These are phyloP conservation scores for Pythium rhizo-oryzae DNA, from an alignment of 352 stramenopile genomes.

Conservation along the genomic window DNA sequence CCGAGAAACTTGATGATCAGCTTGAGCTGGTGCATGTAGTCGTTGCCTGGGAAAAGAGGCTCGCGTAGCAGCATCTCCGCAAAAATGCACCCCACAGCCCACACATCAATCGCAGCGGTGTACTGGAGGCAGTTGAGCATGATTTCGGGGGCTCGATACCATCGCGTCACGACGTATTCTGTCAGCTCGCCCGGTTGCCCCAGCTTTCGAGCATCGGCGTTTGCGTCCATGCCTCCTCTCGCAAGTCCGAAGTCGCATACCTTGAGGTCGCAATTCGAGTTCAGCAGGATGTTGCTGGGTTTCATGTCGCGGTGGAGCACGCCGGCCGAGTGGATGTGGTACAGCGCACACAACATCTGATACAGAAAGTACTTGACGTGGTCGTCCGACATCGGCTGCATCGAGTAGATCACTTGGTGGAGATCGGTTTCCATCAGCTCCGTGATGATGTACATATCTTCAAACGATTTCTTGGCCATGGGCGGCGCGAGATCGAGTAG, in stretches of 20 bases:
- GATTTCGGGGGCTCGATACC: constrained; percentile 66
- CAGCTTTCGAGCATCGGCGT: constrained; percentile 75
- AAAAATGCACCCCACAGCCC: constrained; percentile 99
- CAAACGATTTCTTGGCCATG: constrained; percentile 83
- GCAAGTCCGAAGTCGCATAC: constrained; percentile 91
- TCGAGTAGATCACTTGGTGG: constrained; percentile 89
- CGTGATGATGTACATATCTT: constrained; percentile 91
- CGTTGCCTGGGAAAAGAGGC: constrained; percentile 95
- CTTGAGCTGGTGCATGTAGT: constrained; percentile 95
- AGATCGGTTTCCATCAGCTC: constrained; percentile 91
- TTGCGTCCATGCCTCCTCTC: constrained; percentile 87
- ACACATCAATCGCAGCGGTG: constrained; percentile 89
- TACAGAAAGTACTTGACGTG: constrained; percentile 91
- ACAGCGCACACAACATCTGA: constrained; percentile 91
- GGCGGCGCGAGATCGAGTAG: constrained; percentile 76
- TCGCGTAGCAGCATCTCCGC: constrained; percentile 98
- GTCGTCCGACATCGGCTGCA: constrained; percentile 80
- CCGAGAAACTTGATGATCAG: constrained; percentile 97
- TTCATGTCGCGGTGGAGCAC: constrained; percentile 97
- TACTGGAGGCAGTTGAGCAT: constrained; percentile 88
- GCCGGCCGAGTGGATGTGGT: constrained; percentile 92
- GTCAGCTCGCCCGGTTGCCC: constrained; percentile 65
- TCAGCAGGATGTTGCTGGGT: constrained; percentile 96
- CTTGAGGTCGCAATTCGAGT: constrained; percentile 89
- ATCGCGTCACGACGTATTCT: constrained; percentile 85